phyloP scores from a whole-genome alignment of 2,329 filamentous ascomycete species.

The Lasiodiplodia gonubiensis region DNA sequence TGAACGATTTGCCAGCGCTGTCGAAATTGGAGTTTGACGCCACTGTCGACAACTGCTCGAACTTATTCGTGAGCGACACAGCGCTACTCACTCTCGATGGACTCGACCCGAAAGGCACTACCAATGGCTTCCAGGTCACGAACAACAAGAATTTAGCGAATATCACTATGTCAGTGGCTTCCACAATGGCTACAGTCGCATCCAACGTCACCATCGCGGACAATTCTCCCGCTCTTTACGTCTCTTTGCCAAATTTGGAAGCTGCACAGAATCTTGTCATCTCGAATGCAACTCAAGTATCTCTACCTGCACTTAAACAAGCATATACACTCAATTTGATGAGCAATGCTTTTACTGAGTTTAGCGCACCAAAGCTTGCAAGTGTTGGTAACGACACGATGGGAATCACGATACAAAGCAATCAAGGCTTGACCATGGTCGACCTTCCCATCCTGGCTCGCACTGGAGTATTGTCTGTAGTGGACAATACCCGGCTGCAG shows the following conservation, averaged over 20 bases:
- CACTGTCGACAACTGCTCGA: background rate
- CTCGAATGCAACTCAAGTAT: background rate
- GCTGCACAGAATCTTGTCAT: background rate
- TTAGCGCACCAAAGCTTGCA: background rate
- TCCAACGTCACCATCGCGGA: background rate
- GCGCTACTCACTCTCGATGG: background rate
- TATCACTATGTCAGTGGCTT: background rate
- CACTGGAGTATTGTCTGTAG: background rate
- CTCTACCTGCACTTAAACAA: background rate
- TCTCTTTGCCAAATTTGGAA: background rate
- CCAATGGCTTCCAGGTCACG: conserved; percentile 2
- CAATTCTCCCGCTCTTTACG: background rate
- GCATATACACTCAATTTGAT: background rate
- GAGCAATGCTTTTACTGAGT: background rate
- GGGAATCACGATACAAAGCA: background rate
- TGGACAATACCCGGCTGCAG: background rate
- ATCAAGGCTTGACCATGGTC: background rate
- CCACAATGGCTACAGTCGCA: background rate
- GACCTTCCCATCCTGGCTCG: background rate
- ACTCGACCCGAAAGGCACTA: background rate
- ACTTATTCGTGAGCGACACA: background rate
- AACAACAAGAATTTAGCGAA: background rate
- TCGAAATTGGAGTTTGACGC: background rate
- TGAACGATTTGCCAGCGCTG: background rate
- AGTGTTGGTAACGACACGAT: background rate